Evolutionary conservation across 2,329 filamentous ascomycete species (phyloP).

Genomic region (Coniochaeta ligniaria): DNA sequence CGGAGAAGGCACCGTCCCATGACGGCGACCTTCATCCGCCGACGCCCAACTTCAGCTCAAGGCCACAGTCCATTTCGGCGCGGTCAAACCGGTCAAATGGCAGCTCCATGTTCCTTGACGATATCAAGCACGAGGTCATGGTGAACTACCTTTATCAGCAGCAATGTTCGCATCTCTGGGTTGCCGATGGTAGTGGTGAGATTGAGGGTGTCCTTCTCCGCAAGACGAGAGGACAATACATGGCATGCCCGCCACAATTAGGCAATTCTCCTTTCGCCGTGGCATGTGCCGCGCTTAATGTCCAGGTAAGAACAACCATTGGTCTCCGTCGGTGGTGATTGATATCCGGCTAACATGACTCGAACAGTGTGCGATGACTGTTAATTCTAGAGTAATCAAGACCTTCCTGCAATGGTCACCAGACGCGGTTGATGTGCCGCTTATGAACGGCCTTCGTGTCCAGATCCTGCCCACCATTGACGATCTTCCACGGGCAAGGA

Average conservation of each 20-base stretch:
- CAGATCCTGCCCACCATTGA: conserved; percentile 68
- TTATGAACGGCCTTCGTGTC: conserved; percentile 69
- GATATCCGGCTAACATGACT: background rate
- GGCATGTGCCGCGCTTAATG: conserved; percentile 62
- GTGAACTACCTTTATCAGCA: conserved; percentile 78
- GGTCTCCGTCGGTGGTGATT: background rate
- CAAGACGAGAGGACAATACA: conserved; percentile 61
- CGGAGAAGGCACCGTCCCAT: conserved; percentile 29
- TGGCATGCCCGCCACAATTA: conserved; percentile 63
- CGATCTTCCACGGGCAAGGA: conserved; percentile 63
- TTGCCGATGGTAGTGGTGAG: conserved; percentile 60
- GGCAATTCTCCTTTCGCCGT: conserved; percentile 54
- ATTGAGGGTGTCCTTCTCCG: conserved; percentile 67
- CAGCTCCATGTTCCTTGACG: conserved; percentile 55
- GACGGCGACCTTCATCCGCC: conserved; percentile 44
- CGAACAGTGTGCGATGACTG: conserved; percentile 65
- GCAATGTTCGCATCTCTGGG: conserved; percentile 68
- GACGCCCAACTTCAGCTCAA: conserved; percentile 38
- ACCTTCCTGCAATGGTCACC: conserved; percentile 69
- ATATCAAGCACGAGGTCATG: conserved; percentile 78
- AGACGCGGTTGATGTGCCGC: conserved; percentile 65
- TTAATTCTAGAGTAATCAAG: conserved; percentile 74
- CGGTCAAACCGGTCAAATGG: conserved; percentile 36
- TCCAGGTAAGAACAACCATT: conserved; percentile 44
- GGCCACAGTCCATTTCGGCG: conserved; percentile 43